These are phyloP conservation scores for Cryptomeria japonica DNA, from an alignment of 75 land plant genomes.

Conservation along the genomic window DNA sequence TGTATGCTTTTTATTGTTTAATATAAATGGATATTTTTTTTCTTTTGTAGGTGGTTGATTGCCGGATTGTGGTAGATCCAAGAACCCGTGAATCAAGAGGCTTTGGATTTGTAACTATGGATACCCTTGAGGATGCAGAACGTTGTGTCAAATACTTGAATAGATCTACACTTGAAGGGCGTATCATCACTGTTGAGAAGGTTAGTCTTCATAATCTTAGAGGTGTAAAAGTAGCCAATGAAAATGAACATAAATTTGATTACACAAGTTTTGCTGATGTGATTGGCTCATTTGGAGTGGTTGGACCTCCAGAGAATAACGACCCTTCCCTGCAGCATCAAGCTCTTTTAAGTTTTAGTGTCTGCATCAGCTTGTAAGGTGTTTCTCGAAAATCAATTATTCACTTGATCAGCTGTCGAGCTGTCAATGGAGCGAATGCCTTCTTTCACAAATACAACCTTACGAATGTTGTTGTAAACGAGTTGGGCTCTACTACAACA, in stretches of 20 bases:
- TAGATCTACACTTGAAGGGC: slow-evolving; percentile 83
- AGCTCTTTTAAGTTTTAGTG: slow-evolving; percentile 19
- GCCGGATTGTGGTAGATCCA: slow-evolving; percentile 90
- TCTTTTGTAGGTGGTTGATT: slow-evolving; percentile 69
- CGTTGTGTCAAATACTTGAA: slow-evolving; percentile 86
- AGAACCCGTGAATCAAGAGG: slow-evolving; percentile 92
- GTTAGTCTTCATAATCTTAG: slow-evolving; percentile 31
- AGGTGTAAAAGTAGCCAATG: neutral
- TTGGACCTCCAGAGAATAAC: slow-evolving; percentile 18
- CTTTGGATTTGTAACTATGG: slow-evolving; percentile 95
- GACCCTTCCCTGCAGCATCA: slow-evolving; percentile 24
- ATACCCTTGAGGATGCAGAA: slow-evolving; percentile 66
- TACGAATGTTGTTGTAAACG: slow-evolving; percentile 17
- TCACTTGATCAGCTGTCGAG: slow-evolving; percentile 8
- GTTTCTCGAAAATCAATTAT: slow-evolving; percentile 22
- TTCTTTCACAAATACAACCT: slow-evolving; percentile 9
- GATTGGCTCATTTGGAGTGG: slow-evolving; percentile 14
- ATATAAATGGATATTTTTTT: neutral
- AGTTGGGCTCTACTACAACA: slow-evolving; percentile 22
- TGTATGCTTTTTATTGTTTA: neutral
- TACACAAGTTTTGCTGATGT: neutral
- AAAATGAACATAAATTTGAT: slow-evolving; percentile 5
- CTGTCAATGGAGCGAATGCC: slow-evolving; percentile 14
- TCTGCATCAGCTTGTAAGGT: slow-evolving; percentile 25
- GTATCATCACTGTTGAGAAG: slow-evolving; percentile 96